Evolutionary conservation across 129 eudicot genomes (phyloP).

Genomic region (Artemisia annua): DNA sequence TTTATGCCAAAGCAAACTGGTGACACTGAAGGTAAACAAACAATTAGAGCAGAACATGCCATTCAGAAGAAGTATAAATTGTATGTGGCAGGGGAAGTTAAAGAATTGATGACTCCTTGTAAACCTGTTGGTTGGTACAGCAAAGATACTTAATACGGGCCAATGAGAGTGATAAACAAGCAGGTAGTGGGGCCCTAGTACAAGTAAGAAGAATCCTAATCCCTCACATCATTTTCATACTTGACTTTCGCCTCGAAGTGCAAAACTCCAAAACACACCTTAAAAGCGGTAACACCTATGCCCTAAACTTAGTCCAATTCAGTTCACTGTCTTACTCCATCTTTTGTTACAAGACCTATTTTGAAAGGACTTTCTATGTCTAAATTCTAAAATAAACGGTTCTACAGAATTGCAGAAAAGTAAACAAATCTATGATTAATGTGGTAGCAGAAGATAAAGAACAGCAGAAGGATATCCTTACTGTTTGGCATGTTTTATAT

Average conservation of each 20-base stretch:
- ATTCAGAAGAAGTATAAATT: background rate
- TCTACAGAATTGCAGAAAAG: background rate
- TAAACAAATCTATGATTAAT: background rate
- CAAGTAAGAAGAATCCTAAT: background rate
- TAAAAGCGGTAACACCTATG: no score
- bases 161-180: background rate
- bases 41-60: background rate
- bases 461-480: constrained; percentile 31
- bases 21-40: background rate
- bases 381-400: background rate
- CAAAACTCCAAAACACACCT: no score
- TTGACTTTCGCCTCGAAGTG: background rate
- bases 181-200: background rate
- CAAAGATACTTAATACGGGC: background rate
- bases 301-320: no score
- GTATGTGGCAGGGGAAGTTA: constrained; percentile 6
- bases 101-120: background rate
- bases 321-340: no score
- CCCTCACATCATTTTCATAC: background rate
- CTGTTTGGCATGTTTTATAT: constrained; percentile 72
- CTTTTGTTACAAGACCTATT: no score
- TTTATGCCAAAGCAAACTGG: background rate
- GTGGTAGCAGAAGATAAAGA: background rate
- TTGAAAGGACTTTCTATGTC: no score
- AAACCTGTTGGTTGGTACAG: background rate